These are phyloP conservation scores for Caryopteris hybrid DNA, from an alignment of 305 asterid species.

Conservation along the genomic window DNA sequence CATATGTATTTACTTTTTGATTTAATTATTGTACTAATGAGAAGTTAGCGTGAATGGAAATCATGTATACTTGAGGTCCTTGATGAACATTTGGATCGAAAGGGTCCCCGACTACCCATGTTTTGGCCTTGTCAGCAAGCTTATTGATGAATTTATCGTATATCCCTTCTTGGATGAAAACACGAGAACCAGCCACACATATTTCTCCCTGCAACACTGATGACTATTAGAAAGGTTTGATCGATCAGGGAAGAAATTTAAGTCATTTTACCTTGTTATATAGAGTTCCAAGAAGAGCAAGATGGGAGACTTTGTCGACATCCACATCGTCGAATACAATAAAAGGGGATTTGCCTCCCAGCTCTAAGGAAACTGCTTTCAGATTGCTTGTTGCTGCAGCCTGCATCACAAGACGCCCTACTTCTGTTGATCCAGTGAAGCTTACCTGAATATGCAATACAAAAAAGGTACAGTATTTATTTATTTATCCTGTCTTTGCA, in stretches of 20 bases:
- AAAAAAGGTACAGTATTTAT: too few relatives aligned
- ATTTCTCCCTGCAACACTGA: slow-evolving; percentile 51
- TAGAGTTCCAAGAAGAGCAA: slow-evolving; percentile 42
- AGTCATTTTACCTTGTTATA: slow-evolving; percentile 46
- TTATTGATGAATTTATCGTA: too few relatives aligned
- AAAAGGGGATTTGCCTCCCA: too few relatives aligned
- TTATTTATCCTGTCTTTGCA: too few relatives aligned
- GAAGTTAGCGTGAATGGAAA: background rate
- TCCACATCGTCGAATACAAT: slow-evolving; percentile 67
- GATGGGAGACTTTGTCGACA: slow-evolving; percentile 45
- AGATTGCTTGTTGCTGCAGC: slow-evolving; percentile 74
- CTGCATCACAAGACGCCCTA: slow-evolving; percentile 67
- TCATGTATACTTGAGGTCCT: slow-evolving; percentile 69
- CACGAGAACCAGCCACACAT: slow-evolving; percentile 76
- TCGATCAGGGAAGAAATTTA: background rate
- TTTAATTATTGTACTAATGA: background rate
- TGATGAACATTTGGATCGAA: slow-evolving; percentile 54
- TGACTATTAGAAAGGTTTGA: too few relatives aligned
- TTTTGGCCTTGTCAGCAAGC: slow-evolving; percentile 44
- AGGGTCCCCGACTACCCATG: slow-evolving; percentile 68
- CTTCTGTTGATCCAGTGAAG: slow-evolving; percentile 72
- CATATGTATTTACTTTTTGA: too few relatives aligned
- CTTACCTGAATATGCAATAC: slow-evolving; percentile 39
- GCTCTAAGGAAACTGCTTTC: slow-evolving; percentile 63
- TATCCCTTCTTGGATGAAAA: too few relatives aligned